These are phyloP conservation scores for Nothomitra cinnamomea DNA, from an alignment of 2,329 filamentous ascomycete species.

Conservation along the genomic window DNA sequence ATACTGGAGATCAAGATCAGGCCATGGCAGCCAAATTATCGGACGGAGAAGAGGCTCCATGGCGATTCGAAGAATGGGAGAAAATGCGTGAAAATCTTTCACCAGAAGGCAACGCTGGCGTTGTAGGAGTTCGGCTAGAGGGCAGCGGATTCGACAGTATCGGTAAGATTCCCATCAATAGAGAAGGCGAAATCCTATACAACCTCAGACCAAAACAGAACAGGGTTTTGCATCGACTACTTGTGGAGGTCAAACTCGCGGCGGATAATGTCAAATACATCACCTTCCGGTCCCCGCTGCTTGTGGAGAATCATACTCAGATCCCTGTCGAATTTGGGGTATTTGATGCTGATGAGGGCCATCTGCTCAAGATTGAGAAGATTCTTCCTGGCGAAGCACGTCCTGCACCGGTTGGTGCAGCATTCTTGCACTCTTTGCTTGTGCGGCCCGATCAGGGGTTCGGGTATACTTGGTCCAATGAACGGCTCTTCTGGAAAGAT, in stretches of 20 bases:
- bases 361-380: conserved; percentile 94
- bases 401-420: conserved; percentile 81
- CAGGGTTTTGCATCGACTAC: conserved; percentile 67
- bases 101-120: conserved; percentile 62
- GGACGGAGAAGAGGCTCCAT: conserved; percentile 82
- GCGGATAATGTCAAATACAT: conserved; percentile 96
- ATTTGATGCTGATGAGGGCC: conserved; percentile 70
- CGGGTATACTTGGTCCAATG: conserved; percentile 86
- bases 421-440: conserved; percentile 74
- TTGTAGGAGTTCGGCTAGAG: conserved; percentile 71
- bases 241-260: conserved; percentile 85
- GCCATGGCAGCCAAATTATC: conserved; percentile 59
- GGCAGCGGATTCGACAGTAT: conserved; percentile 88
- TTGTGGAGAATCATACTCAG: conserved; percentile 92
- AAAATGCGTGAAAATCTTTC: conserved; percentile 89
- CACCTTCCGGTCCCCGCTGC: conserved; percentile 75
- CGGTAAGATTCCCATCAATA: conserved; percentile 72
- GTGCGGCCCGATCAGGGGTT: conserved; percentile 90
- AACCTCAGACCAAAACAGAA: conserved; percentile 77
- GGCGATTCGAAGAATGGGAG: conserved; percentile 93
- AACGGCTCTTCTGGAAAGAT: conserved; percentile 85
- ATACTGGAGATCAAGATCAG: conserved; percentile 51
- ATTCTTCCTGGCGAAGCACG: conserved; percentile 80
- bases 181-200: conserved; percentile 89
- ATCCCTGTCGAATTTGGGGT: conserved; percentile 90